phyloP scores from a whole-genome alignment of 2,329 filamentous ascomycete genomes.

The Penicillium sp. region DNA sequence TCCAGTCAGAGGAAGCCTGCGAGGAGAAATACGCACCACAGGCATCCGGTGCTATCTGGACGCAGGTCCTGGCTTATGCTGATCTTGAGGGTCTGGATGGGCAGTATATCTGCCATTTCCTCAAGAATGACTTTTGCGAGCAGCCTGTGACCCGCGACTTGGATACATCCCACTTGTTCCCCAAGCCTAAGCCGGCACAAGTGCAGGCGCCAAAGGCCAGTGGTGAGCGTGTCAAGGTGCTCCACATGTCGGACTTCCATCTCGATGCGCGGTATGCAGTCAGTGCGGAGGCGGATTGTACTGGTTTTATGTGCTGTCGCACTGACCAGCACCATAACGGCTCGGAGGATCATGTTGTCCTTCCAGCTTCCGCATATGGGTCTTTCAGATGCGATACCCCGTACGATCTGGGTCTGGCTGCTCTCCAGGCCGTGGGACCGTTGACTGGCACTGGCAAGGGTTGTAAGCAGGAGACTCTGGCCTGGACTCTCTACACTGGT shows the following conservation, averaged over 20 bases:
- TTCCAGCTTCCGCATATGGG: slow-evolving; percentile 62
- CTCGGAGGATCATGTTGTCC: slow-evolving; percentile 42
- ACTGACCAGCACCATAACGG: slow-evolving; percentile 48
- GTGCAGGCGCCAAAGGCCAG: slow-evolving; percentile 53
- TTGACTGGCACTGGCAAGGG: slow-evolving; percentile 60
- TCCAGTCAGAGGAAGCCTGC: slow-evolving; percentile 57
- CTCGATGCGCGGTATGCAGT: slow-evolving; percentile 62
- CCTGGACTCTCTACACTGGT: slow-evolving; percentile 63
- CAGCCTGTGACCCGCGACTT: slow-evolving; percentile 53
- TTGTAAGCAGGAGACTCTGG: slow-evolving; percentile 52
- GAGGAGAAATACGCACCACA: slow-evolving; percentile 54
- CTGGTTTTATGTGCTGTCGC: slow-evolving; percentile 59
- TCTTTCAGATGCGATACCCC: slow-evolving; percentile 64
- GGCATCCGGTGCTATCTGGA: slow-evolving; percentile 63
- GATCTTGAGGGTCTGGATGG: slow-evolving; percentile 62
- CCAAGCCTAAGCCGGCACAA: slow-evolving; percentile 61
- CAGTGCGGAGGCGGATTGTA: slow-evolving; percentile 61
- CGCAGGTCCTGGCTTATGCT: slow-evolving; percentile 61
- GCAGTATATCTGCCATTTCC: slow-evolving; percentile 61
- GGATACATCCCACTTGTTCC: slow-evolving; percentile 56
- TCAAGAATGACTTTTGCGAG: slow-evolving; percentile 57
- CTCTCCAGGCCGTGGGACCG: slow-evolving; percentile 61
- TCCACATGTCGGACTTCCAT: slow-evolving; percentile 64
- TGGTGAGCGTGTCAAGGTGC: slow-evolving; percentile 61
- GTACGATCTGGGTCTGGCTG: slow-evolving; percentile 62